Conservation (phyloP, 1,284 basidiomycete species). For the Caloboletus firmus region DNA sequence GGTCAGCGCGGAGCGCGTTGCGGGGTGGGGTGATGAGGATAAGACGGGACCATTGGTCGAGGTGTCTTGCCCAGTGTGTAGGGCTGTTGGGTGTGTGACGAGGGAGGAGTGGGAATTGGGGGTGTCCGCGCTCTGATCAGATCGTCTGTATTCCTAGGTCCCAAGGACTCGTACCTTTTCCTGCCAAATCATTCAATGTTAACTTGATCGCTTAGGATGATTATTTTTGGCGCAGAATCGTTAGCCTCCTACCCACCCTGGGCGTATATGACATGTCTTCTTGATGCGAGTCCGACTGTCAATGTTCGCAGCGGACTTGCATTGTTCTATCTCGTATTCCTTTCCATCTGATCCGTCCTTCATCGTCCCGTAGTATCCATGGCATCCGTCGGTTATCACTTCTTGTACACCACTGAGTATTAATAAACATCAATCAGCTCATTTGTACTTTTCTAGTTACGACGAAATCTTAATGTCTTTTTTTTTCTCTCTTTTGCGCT, state of each 20-base stretch:
- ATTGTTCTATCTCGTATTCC: not conserved
- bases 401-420: not conserved
- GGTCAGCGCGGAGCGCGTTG: conserved; percentile 71
- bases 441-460: conserved; percentile 19
- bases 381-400: conserved; percentile 15
- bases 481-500: not conserved
- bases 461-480: not conserved
- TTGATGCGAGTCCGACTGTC: not conserved
- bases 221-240: not conserved
- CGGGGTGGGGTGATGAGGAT: conserved; percentile 55
- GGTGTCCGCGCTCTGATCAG: conserved; percentile 29
- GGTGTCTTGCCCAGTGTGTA: conserved; percentile 69
- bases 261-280: conserved; percentile 5
- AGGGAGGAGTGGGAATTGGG: conserved; percentile 62
- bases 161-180: conserved; percentile 4
- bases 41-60: conserved; percentile 45
- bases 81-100: conserved; percentile 55
- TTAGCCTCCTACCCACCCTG: not conserved
- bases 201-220: not conserved
- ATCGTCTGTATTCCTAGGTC: not conserved
- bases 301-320: not conserved
- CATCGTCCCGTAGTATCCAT: conserved; percentile 18
- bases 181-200: not conserved
- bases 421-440: not conserved
- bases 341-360: not conserved